Evolutionary conservation across 148 eudicot species (phyloP).

Genomic region (Fagopyrum tataricum): DNA sequence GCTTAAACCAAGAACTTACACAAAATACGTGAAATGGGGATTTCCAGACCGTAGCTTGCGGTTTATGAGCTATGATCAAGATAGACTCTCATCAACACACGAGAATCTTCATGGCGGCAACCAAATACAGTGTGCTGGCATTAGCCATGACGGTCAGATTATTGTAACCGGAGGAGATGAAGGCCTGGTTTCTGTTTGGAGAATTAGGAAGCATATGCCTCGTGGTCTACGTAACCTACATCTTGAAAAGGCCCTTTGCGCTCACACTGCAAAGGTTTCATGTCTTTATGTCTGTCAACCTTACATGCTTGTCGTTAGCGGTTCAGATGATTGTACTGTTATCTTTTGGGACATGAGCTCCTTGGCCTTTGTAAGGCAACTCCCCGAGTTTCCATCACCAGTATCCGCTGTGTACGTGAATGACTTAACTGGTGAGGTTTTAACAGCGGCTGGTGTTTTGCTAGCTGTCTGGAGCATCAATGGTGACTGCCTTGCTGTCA

Average conservation of each 20-base stretch:
- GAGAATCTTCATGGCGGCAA: conserved; percentile 86
- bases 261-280: conserved; percentile 63
- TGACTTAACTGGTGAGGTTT: conserved; percentile 73
- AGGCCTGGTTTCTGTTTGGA: conserved; percentile 80
- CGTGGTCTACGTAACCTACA: conserved; percentile 44
- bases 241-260: conserved; percentile 71
- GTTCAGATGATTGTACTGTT: conserved; percentile 87
- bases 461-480: conserved; percentile 91
- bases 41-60: conserved; percentile 92
- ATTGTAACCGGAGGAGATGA: conserved; percentile 86
- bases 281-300: conserved; percentile 89
- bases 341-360: conserved; percentile 94
- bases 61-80: conserved; percentile 74
- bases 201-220: conserved; percentile 57
- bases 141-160: conserved; percentile 78
- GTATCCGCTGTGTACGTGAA: conserved; percentile 79
- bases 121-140: conserved; percentile 83
- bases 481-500: conserved; percentile 81
- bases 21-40: conserved; percentile 89
- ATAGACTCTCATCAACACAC: conserved; percentile 84
- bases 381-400: conserved; percentile 87
- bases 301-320: conserved; percentile 86
- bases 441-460: conserved; percentile 84
- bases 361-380: conserved; percentile 66
- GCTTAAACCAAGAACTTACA: conserved; percentile 74